Evolutionary conservation across 176 grass and related monocot genomes (phyloP).

Genomic region (Musa beccarii): DNA sequence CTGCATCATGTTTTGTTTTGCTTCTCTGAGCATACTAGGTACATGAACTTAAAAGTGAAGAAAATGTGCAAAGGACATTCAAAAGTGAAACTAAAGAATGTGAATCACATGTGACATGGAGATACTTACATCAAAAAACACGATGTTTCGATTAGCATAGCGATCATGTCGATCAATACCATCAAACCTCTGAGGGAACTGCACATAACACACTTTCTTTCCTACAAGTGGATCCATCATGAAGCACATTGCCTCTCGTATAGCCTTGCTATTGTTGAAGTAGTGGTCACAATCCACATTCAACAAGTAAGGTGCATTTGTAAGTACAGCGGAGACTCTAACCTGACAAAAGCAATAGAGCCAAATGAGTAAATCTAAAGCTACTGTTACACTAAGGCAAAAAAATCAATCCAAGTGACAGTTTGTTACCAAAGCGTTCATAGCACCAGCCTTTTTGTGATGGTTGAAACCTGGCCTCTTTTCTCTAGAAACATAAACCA

Average conservation of each 20-base stretch:
- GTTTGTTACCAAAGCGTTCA: conserved; percentile 72
- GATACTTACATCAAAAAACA: conserved; percentile 90
- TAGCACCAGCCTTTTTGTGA: conserved; percentile 94
- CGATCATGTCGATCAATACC: conserved; percentile 84
- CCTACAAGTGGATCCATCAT: conserved; percentile 94
- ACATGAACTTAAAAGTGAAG: not conserved
- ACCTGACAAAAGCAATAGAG: conserved; percentile 39
- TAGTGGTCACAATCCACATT: conserved; percentile 98
- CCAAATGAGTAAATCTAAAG: conserved; percentile 5
- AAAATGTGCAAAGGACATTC: not conserved
- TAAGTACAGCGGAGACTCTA: conserved; percentile 70
- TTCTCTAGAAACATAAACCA: conserved; percentile 92
- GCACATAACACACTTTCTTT: conserved; percentile 87
- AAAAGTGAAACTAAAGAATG: not conserved
- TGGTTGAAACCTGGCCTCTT: conserved; percentile 84
- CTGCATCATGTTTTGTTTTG: conserved; percentile 35
- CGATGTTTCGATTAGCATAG: conserved; percentile 80
- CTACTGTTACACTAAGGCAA: not conserved
- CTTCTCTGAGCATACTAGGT: not conserved
- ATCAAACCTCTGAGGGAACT: conserved; percentile 91
- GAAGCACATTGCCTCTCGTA: conserved; percentile 88
- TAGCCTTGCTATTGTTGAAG: conserved; percentile 81
- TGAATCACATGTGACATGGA: not conserved
- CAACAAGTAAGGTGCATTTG: conserved; percentile 78
- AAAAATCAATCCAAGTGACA: not conserved